Evolutionary conservation across 257 asterid species (phyloP), one percentile per base, ranked within the genome.

Genomic region (Capsicum chinense): DNA sequence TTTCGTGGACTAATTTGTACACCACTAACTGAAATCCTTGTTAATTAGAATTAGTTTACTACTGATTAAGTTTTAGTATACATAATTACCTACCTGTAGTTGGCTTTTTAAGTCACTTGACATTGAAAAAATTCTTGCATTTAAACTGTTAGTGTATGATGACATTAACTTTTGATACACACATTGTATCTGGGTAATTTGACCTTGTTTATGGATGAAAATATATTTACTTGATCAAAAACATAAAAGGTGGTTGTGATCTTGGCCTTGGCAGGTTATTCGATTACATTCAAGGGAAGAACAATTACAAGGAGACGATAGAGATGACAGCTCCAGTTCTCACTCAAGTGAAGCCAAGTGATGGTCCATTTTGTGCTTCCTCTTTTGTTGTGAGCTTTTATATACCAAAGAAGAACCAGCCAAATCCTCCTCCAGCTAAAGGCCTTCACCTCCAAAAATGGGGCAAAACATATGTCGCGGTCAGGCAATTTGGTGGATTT

Each of bases 271-370:
- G 19, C 92, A 95, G 98, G 92, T 85, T 95, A 21, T 95, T 93
- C 58, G 82, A 84, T 54, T 95, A 93, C 87, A 95, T 95, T 86
- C 96, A 90, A 83, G 99, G 98, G 35, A 89, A 94, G 76, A 95
- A 93, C 26, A 88, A 83, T 7, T 64, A 88, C 84, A 33, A 89
- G 1, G 52, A 89, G 87, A 85, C 90, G 62, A 93, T 95, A 70
- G 98, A 95, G 85, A 95, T 94, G 98, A 95, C 99, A 54, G 97
- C 89, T 11, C 99, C 98, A 8, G 99, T 95, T 35, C 80, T 94
- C 8, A 85, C 94, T 1, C 89, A 95, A 83, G 94, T 94, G 48
- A 91, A 88, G 58, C 94, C 98, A 2, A 93, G 98, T 54, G 95
- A 95, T 50, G 99, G 99, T 15, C 98, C 98, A 2, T 92, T 95